Percentiles rank a stretch among this genome's conserved stretches.
Conservation (phyloP, 257 asterid genomes). For the Leptodermis oblonga region DNA sequence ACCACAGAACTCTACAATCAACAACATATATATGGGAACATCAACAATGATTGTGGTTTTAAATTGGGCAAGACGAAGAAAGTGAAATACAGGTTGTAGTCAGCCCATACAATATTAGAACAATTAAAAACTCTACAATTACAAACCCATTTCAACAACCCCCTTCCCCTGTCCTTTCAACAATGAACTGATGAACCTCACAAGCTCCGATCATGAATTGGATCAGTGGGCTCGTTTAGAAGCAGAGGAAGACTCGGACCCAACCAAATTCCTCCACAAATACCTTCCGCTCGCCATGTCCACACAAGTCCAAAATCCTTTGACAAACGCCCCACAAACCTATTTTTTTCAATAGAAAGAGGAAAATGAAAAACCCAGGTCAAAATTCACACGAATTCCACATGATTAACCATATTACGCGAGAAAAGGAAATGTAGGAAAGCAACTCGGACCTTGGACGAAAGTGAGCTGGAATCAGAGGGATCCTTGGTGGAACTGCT, state of each 20-base stretch:
- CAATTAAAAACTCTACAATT: neutral
- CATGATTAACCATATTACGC: neutral
- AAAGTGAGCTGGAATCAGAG: constrained; percentile 18
- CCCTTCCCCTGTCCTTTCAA: neutral
- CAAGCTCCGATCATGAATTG: neutral
- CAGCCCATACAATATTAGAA: neutral
- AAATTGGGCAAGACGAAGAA: neutral
- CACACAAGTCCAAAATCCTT: constrained; percentile 73
- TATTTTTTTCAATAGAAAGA: constrained; percentile 14
- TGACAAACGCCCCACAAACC: constrained; percentile 49
- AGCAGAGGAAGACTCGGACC: constrained; percentile 31
- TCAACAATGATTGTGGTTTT: neutral
- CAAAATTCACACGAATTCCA: neutral
- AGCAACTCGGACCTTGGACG: constrained; percentile 26
- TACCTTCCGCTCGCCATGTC: constrained; percentile 93
- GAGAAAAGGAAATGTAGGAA: neutral
- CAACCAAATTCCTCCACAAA: constrained; percentile 75
- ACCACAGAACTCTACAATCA: neutral
- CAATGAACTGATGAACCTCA: neutral
- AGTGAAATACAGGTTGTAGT: neutral
- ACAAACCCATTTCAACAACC: neutral
- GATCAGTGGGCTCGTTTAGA: constrained; percentile 41
- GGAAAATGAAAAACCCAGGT: neutral
- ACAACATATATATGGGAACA: neutral
- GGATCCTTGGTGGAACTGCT: constrained; percentile 6